Percentiles rank a stretch among this genome's conserved stretches.
phyloP scores from a whole-genome alignment of 2,329 filamentous ascomycete genomes.

The Didymella pomorum region DNA sequence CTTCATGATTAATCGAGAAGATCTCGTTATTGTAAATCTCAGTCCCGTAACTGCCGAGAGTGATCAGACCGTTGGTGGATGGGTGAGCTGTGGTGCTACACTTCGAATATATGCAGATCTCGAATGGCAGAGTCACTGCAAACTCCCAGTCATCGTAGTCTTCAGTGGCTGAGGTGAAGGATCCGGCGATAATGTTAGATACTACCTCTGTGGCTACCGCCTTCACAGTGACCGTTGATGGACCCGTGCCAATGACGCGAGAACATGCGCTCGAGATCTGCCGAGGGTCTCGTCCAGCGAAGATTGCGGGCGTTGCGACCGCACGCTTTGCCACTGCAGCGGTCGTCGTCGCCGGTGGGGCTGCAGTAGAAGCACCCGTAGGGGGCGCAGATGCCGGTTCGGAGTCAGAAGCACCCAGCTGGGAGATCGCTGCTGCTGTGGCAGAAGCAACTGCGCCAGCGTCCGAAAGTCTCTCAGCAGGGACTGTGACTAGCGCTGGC shows the following conservation, averaged over 20 bases:
- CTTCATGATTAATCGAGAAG: not conserved
- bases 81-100: slow-evolving; percentile 9
- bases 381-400: no score
- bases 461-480: no score
- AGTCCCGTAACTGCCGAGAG: not conserved
- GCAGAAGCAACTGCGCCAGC: no score
- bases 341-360: not conserved
- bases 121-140: not conserved
- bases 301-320: not conserved
- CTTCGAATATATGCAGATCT: slow-evolving; percentile 7
- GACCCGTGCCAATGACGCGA: not conserved
- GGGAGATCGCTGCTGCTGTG: no score
- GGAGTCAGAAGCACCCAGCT: no score
- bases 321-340: not conserved
- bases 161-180: no score
- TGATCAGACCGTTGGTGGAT: slow-evolving; percentile 4
- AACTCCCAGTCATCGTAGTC: no score
- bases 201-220: not conserved
- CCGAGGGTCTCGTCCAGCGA: not conserved
- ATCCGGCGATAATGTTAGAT: no score
- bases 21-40: not conserved
- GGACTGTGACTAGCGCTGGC: no score
- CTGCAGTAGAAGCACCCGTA: not conserved
- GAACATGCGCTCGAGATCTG: not conserved
- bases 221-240: not conserved